Evolutionary conservation across 441 rosid genomes (phyloP), one percentile per base, ranked within the genome.

Genomic region (Euphorbia celastroides): DNA sequence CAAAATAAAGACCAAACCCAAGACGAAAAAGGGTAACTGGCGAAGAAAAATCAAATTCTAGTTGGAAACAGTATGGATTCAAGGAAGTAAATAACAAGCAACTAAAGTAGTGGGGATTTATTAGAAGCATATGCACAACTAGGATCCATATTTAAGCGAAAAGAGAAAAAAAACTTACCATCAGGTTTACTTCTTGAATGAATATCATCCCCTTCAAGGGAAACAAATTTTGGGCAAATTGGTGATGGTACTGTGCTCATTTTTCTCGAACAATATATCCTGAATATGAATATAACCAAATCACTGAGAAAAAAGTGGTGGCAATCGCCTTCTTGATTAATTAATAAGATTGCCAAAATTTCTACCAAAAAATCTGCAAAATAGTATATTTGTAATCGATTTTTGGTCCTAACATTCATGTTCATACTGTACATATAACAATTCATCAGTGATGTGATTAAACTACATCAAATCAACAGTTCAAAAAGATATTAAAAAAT

Each of bases 171-270:
- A 59, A 26, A 65, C 77, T 65, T 75, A 88, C 89, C 87, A 74
- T 87, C 96, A 68, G 80, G 70, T 64, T 78, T 72, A 14, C 82
- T 71, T 69, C 70, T 74, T 14, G 81, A 80, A 71, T 25, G 50
- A 16, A 79, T 50, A 74, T 77, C 91, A 55, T 65, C 72, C 46
- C 83, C 86, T 70, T 82, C 89, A 31, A 83, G 76, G 20, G 90
- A 71, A 34, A 88, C 69, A 59, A 93, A 87, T 69, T 86, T 89
- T 0, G 86, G 85, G 71, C 75, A 72, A 64, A 54, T 61, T 0
- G 88, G 86, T 1, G 80, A 77, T 5, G 74, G 84, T 17, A 71
- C 74, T 26, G 84, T 60, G 62, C 82, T 82, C 97, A 88, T 91
- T 71, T 77, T 84, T 57, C 68, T 68, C 9, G 60, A 63, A 60